Evolutionary conservation across 1,284 basidiomycete species (phyloP).

Genomic region (Trichosporon asahii): DNA sequence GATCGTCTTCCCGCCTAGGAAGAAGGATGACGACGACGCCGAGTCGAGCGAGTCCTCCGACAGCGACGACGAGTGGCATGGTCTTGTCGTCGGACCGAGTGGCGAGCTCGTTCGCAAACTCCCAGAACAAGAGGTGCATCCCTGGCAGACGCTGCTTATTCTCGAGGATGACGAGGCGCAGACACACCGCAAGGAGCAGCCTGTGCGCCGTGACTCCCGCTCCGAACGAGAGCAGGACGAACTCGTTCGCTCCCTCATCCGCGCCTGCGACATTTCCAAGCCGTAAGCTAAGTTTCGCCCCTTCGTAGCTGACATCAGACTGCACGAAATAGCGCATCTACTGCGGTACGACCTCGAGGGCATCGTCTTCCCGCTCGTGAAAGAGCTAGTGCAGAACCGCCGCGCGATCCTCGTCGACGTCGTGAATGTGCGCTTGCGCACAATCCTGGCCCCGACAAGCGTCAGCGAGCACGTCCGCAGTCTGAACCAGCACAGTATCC

Average conservation of each 20-base stretch:
- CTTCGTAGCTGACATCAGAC: conserved; percentile 52
- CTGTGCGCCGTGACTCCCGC: conserved; percentile 6
- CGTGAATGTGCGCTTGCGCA: conserved; percentile 75
- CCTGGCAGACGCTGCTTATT: conserved; percentile 86
- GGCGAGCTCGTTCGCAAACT: conserved; percentile 18
- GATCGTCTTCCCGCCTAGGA: conserved; percentile 70
- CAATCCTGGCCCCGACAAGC: conserved; percentile 71
- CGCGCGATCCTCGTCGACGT: conserved; percentile 85
- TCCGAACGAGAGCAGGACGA: conserved; percentile 53
- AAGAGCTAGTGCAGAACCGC: conserved; percentile 84
- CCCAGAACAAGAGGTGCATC: conserved; percentile 57
- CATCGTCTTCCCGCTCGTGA: conserved; percentile 80
- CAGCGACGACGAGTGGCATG: conserved; percentile 49
- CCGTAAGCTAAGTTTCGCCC: conserved; percentile 37
- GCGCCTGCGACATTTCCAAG: conserved; percentile 60
- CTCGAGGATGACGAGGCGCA: conserved; percentile 50
- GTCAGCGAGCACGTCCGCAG: conserved; percentile 63
- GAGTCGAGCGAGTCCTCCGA: conserved; percentile 58
- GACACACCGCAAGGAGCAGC: not conserved
- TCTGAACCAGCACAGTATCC: conserved; percentile 54
- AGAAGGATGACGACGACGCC: conserved; percentile 56
- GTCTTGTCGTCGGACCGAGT: conserved; percentile 14
- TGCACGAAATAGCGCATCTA: conserved; percentile 78
- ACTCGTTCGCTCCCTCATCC: conserved; percentile 61
- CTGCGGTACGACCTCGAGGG: conserved; percentile 81